Conservation (phyloP, 352 stramenopile species). For the Aphanomyces stellatus region DNA sequence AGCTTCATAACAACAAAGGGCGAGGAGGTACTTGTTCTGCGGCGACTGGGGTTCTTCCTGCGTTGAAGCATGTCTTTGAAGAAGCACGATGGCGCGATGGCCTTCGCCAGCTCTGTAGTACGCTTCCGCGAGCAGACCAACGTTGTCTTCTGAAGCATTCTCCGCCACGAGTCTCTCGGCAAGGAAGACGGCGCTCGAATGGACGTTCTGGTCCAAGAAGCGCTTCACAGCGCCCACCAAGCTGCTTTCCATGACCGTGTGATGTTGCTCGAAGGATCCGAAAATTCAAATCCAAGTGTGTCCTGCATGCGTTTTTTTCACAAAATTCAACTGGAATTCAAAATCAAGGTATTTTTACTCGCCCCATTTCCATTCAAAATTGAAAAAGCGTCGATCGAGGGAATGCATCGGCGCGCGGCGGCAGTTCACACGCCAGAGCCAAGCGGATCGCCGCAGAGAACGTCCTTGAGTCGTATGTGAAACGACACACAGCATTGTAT, state of each 20-base stretch:
- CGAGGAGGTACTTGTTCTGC: constrained; percentile 44
- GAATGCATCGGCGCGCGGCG: not conserved
- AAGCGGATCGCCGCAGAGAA: not conserved
- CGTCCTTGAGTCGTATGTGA: not conserved
- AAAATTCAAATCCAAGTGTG: not conserved
- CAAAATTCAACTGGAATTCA: not conserved
- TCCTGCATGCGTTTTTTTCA: not conserved
- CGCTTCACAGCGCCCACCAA: constrained; percentile 15
- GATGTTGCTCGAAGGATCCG: not conserved
- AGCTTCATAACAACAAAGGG: constrained; percentile 57
- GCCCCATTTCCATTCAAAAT: not conserved
- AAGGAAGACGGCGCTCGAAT: constrained; percentile 67
- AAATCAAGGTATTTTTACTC: not conserved
- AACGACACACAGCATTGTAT: not conserved
- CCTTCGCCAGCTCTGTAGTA: constrained; percentile 18
- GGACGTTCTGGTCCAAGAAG: constrained; percentile 24
- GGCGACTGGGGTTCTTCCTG: constrained; percentile 20
- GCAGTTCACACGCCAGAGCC: not conserved
- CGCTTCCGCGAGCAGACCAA: constrained; percentile 3
- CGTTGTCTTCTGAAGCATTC: constrained; percentile 28
- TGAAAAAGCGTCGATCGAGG: not conserved
- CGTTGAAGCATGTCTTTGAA: not conserved
- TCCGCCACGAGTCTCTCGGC: constrained; percentile 73
- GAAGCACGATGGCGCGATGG: constrained; percentile 9
- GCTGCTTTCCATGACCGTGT: constrained; percentile 12